A percentile compares a stretch with the other conserved stretches of the same genome.
phyloP scores from a whole-genome alignment of 1,139 yeast species.

The Kodamaea sp. region DNA sequence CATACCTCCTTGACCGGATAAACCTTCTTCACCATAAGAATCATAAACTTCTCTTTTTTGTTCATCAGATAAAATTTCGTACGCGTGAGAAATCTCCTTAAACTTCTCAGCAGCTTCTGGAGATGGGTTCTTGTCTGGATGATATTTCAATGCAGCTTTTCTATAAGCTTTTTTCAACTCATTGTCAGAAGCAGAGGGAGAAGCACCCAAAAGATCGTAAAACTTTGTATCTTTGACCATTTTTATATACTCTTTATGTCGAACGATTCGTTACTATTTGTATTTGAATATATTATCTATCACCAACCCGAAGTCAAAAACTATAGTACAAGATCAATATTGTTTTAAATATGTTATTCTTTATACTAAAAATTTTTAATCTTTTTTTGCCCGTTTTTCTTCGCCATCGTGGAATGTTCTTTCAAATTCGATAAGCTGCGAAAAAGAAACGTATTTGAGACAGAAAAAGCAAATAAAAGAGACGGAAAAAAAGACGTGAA shows the following conservation, averaged over 20 bases:
- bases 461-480: too few species aligned
- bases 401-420: constrained; percentile 9
- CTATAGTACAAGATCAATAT: too few species aligned
- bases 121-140: constrained; percentile 82
- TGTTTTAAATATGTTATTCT: constrained; percentile 1
- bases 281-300: constrained; percentile 1
- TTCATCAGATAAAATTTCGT: constrained; percentile 80
- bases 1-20: constrained; percentile 69
- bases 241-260: constrained; percentile 2
- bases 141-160: constrained; percentile 86
- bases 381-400: constrained; percentile 1
- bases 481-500: too few species aligned
- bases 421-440: constrained; percentile 5
- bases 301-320: not conserved
- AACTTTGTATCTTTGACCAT: constrained; percentile 92
- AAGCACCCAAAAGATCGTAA: constrained; percentile 81
- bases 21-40: constrained; percentile 89
- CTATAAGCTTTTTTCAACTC: constrained; percentile 96
- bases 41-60: constrained; percentile 90
- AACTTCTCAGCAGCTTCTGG: constrained; percentile 96
- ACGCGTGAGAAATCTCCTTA: constrained; percentile 87
- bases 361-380: not conserved
- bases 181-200: constrained; percentile 70
- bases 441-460: not conserved
- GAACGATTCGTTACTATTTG: constrained; percentile 3